These are phyloP conservation scores for Mycosphaerella arachidis DNA, from an alignment of 2,329 filamentous ascomycete species.

Conservation along the genomic window DNA sequence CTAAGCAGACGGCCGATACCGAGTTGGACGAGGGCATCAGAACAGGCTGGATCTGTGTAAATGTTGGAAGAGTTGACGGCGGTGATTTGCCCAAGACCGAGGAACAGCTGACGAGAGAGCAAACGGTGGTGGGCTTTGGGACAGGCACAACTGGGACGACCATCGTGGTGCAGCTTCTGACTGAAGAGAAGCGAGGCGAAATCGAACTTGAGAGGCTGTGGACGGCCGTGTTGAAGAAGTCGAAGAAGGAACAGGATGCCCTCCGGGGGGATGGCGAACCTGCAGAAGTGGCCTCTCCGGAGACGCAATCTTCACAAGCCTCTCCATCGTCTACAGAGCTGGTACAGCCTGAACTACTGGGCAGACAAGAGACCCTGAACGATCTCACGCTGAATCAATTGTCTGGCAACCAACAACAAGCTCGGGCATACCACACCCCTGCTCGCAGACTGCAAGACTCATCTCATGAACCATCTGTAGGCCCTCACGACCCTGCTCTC, in stretches of 20 bases:
- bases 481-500: neutral
- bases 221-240: conserved; percentile 33
- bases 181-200: conserved; percentile 63
- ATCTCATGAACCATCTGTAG: neutral
- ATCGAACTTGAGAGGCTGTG: conserved; percentile 64
- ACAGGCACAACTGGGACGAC: conserved; percentile 52
- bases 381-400: neutral
- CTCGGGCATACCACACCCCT: conserved; percentile 4
- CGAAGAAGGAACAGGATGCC: conserved; percentile 22
- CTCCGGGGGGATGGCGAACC: neutral
- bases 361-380: neutral
- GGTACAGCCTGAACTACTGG: neutral
- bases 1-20: conserved; percentile 52
- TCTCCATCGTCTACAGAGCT: neutral
- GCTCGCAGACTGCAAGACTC: neutral
- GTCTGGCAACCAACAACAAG: conserved; percentile 2
- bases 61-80: conserved; percentile 70
- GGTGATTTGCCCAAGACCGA: conserved; percentile 55
- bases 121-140: conserved; percentile 74
- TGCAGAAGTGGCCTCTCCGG: neutral
- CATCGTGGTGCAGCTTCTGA: conserved; percentile 68
- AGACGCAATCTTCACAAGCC: neutral
- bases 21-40: conserved; percentile 77
- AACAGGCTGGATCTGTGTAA: conserved; percentile 95
- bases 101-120: conserved; percentile 35